Conservation (phyloP, 2,329 filamentous ascomycete genomes). For the Furcasterigmium furcatum region DNA sequence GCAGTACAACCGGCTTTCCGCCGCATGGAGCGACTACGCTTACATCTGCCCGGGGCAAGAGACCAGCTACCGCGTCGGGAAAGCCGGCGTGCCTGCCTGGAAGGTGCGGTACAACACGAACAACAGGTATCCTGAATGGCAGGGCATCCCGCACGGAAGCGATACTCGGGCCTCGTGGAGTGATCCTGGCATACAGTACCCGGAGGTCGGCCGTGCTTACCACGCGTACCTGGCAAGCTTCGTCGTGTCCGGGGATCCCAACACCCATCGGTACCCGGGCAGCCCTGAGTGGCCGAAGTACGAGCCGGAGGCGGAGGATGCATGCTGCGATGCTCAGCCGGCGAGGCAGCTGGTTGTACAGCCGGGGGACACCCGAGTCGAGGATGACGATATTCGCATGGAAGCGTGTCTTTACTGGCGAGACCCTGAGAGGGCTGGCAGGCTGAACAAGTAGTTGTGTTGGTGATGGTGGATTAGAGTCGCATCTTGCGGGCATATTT, state of each 20-base stretch:
- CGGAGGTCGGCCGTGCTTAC: conserved; percentile 29
- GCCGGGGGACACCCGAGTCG: conserved; percentile 22
- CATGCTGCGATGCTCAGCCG: conserved; percentile 16
- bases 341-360: conserved; percentile 27
- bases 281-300: conserved; percentile 20
- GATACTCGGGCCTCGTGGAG: conserved; percentile 32
- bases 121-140: conserved; percentile 25
- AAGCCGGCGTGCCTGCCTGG: conserved; percentile 23
- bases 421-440: conserved; percentile 24
- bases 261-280: conserved; percentile 17
- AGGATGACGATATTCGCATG: conserved; percentile 26
- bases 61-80: conserved; percentile 29
- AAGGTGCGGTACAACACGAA: conserved; percentile 34
- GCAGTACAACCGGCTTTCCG: conserved; percentile 39
- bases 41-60: conserved; percentile 42
- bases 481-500: no score
- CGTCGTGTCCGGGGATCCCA: conserved; percentile 29
- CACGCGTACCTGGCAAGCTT: conserved; percentile 33
- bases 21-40: conserved; percentile 40
- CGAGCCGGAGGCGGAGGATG: conserved; percentile 15
- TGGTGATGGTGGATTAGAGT: no score
- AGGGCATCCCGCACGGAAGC: conserved; percentile 32
- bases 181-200: conserved; percentile 27
- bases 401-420: conserved; percentile 31
- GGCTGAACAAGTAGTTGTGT: conserved; percentile 30